phyloP scores from a whole-genome alignment of 805 yeast genomes.

The Kodamaea fukazawae region DNA sequence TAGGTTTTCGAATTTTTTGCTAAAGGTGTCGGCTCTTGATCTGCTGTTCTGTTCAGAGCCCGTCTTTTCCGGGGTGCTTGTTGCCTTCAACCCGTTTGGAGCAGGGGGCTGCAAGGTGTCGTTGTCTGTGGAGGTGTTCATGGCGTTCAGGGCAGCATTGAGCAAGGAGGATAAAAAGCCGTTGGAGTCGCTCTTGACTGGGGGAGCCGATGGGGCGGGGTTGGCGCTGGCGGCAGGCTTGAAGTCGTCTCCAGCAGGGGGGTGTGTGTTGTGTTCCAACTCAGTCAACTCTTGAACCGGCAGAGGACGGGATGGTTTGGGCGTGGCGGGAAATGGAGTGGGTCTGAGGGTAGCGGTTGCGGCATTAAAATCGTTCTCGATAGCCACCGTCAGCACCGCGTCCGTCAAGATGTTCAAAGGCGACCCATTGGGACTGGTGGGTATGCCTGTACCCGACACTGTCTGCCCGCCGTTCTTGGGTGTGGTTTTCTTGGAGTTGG shows the following conservation, averaged over 20 bases:
- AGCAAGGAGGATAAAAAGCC: slow-evolving; percentile 46
- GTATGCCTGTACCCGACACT: neutral
- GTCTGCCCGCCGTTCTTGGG: neutral
- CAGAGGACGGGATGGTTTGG: slow-evolving; percentile 5
- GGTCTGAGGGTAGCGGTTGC: neutral
- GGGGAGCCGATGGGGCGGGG: slow-evolving; percentile 4
- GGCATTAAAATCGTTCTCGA: neutral
- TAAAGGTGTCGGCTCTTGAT: slow-evolving; percentile 12
- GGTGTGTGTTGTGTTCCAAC: slow-evolving; percentile 1
- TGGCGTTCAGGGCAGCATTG: slow-evolving; percentile 47
- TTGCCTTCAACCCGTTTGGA: neutral
- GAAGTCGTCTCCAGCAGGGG: neutral
- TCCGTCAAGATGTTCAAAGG: neutral
- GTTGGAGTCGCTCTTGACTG: slow-evolving; percentile 14
- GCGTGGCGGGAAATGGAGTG: slow-evolving; percentile 1
- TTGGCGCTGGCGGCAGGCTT: neutral
- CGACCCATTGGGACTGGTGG: slow-evolving; percentile 1
- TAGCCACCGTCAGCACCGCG: slow-evolving; percentile 1
- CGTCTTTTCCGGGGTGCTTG: slow-evolving; percentile 5
- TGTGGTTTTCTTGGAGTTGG: slow-evolving; percentile 3
- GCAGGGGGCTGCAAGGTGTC: slow-evolving; percentile 1
- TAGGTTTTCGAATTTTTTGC: slow-evolving; percentile 24
- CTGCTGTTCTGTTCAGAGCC: neutral
- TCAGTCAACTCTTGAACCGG: slow-evolving; percentile 8
- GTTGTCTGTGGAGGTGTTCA: slow-evolving; percentile 10